Evolutionary conservation across 768 basidiomycete species (phyloP).

Genomic region (Hemileccinum rubropunctum): DNA sequence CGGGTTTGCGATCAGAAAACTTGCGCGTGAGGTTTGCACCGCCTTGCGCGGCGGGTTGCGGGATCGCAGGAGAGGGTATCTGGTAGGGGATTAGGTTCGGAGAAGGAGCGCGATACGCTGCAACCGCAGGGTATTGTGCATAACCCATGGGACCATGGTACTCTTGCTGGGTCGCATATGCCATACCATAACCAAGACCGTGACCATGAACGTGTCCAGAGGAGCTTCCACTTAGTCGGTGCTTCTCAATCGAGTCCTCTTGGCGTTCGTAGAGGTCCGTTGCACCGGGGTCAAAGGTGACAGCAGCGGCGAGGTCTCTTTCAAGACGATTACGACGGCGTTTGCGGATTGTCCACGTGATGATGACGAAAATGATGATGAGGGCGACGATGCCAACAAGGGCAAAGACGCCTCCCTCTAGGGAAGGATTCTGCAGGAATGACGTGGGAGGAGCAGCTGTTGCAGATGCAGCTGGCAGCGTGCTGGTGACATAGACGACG

Average conservation of each 20-base stretch:
- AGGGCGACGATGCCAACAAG: conserved; percentile 49
- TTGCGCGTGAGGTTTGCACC: conserved; percentile 35
- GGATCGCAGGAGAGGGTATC: conserved; percentile 7
- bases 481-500: conserved; percentile 32
- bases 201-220: conserved; percentile 27
- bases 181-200: conserved; percentile 14
- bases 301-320: conserved; percentile 39
- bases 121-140: conserved; percentile 18
- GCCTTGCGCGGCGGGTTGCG: conserved; percentile 16
- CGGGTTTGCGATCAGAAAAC: conserved; percentile 34
- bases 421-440: conserved; percentile 66
- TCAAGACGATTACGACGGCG: conserved; percentile 40
- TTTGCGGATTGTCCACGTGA: conserved; percentile 50
- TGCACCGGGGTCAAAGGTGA: conserved; percentile 49
- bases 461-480: conserved; percentile 26
- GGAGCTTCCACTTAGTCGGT: conserved; percentile 22
- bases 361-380: conserved; percentile 41
- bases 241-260: conserved; percentile 19
- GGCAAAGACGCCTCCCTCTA: conserved; percentile 58
- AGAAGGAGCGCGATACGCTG: conserved; percentile 4
- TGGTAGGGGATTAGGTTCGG: conserved; percentile 10
- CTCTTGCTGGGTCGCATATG: conserved; percentile 20
- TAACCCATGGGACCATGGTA: conserved; percentile 20
- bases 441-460: conserved; percentile 25
- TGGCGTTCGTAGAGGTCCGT: conserved; percentile 27